Base-by-base conservation (phyloP, 2,329 filamentous ascomycete species). In the Beauveria varroae region DNA sequence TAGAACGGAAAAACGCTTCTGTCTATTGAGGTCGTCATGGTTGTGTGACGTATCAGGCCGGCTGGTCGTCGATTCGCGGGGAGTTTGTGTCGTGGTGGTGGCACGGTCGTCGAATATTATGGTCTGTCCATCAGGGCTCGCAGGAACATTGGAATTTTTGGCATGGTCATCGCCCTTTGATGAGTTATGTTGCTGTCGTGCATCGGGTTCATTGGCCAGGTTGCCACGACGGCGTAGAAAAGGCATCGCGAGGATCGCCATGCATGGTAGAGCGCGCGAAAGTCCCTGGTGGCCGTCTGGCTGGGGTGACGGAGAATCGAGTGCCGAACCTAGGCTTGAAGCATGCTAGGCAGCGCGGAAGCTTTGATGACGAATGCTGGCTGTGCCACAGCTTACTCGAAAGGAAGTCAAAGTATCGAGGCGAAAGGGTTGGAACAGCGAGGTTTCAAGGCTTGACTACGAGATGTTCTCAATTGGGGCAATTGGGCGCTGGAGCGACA, bases 1-100 rank as follows among this genome's bases (percentile, higher is more conserved):
- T 76, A 96, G 79, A 74, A 96, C 79, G 61, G 83, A 86, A 71
- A 88, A 88, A 64, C 85, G 82, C 63, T 80, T 81, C 67, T 85
- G 81, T 68, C 81, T 86, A 40, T 75, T 75, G 37, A 75, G 78
- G 68, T 85, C 79, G 55, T 83, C 81, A 67, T 84, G 81, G 60
- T 81, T 72, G 16, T 80, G 78, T 28, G 82, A 82, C 14, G 79
- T 79, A 41, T 74, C 75, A 14, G 80, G 76, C 41, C 79, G 75
- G 64, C 62, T 67, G 59, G 65, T 62, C 57, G 57, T 63, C 61
- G 61, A 55, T 64, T 63, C 28, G 64, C 63, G 30, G 68, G 62
- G 22, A 69, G 68, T 43, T 68, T 68, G 57, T 63, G 67, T 62
- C 61, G 67, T 62, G 66, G 68, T 61, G 49, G 67, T 64, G 34